phyloP scores from a whole-genome alignment of 345 rosid genomes.

The Streptanthus diversifolius region DNA sequence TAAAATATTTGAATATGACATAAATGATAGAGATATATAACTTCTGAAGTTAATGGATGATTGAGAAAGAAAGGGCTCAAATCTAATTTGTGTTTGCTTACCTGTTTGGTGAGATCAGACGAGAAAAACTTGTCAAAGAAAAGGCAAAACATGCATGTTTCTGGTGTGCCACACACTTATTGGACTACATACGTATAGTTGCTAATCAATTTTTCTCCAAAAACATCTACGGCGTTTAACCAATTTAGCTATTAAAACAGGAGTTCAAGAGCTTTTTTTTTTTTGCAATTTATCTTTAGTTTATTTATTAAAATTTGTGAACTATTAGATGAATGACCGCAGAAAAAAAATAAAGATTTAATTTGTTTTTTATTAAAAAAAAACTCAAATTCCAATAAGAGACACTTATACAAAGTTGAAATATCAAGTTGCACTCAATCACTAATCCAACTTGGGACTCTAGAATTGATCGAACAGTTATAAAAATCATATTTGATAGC shows the following conservation, averaged over 20 bases:
- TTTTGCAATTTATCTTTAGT: neutral
- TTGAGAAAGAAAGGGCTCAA: neutral
- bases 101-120: neutral
- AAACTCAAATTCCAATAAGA: neutral
- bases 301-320: neutral
- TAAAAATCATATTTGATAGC: no score
- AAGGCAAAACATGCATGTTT: slow-evolving; percentile 25
- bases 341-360: no score
- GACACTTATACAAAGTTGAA: neutral
- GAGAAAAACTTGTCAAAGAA: slow-evolving; percentile 10
- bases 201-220: neutral
- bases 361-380: no score
- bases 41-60: neutral
- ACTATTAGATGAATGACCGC: neutral
- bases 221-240: neutral
- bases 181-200: neutral
- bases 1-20: neutral
- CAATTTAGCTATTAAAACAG: neutral
- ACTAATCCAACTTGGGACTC: neutral
- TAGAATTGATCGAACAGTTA: no score
- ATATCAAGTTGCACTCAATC: neutral
- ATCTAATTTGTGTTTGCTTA: slow-evolving; percentile 10
- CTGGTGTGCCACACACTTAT: slow-evolving; percentile 3
- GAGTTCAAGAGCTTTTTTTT: neutral
- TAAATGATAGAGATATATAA: neutral